Base-by-base conservation (phyloP, 352 stramenopile genomes). In the Phytophthora fragariaefolia region DNA sequence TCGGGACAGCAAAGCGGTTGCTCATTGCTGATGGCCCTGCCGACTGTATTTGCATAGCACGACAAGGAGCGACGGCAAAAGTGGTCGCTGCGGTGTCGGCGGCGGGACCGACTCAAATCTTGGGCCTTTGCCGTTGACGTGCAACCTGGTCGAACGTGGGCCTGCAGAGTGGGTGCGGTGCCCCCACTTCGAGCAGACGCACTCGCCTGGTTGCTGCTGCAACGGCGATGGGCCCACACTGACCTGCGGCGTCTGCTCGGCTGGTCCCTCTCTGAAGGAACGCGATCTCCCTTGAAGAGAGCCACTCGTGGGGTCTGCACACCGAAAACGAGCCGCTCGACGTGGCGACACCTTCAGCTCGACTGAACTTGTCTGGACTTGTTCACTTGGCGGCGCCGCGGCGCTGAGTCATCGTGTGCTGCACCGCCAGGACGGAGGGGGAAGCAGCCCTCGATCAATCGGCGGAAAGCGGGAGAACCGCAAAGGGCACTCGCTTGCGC, bases 311-410 rank as follows among this genome's bases (percentile, higher is more conserved):
- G n/a, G n/a, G n/a, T n/a, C n/a, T 12, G 52, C 24, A 47, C 52
- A 49, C 22, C 52, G 18, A 43, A 45, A 58, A 22, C 27, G 18
- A 58, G 34, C 30, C 26, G 36, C 48, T 59, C 47, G 13, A 60
- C 36, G 55, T 34, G 24, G 46, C 53, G 60, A 62, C 32, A 45
- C 17, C 65, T 65, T 73, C 65, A 73, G 48, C 51, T 67, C 20
- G n/a, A 48, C 65, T 69, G 65, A 54, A 69, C 58, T 73, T 73
- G 53, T 73, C 59, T 69, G 51, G 46, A 61, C 65, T 58, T 66
- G 56, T 61, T 61, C 61, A 63, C 56, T 38, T 27, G 17, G 40
- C 4, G 30, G 22, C 36, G 51, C 50, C 13, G 42, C 30, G 5
- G 28, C 28, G 6, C 20, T 60, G 55, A 71, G 62, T 69, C 46